Base-by-base conservation (phyloP, 1,284 basidiomycete genomes). In the Ceratobasidium sp. region DNA sequence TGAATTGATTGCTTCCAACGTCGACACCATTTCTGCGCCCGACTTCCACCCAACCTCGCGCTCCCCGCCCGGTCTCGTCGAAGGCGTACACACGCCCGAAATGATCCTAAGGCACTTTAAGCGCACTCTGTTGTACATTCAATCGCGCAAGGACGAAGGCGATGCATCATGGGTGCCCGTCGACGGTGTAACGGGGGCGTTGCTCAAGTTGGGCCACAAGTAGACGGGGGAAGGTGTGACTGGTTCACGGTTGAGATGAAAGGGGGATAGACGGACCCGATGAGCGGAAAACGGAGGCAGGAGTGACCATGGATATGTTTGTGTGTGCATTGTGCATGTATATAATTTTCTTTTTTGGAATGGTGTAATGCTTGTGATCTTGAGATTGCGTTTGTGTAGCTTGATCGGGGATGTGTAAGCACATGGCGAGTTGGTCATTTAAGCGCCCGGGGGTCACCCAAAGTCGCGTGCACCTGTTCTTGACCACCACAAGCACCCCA, bases 21-120 rank as follows among this genome's bases (percentile, higher is more conserved):
- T 98, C 81, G 96, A 98, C 83, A 90, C 89, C 77, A 92, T 97
- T 78, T 89, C 92, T 54, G 91, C 91, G 1, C 90, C 87, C 2
- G 95, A 97, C 80, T 90, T 96, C 2, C 93, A 96, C 81, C 92
- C 94, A 0, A 91, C 93, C 0, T 90, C 93, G 76, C 89, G 92
- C 63, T 91, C 89, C 51, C 93, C 89, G 60, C 91, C 89, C 36
- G 95, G 95, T 17, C 87, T 97, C 24, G 89, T 98, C 75, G 96
- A 98, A 80, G 94, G 94, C 9, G 91, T 95, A 0, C 92, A 95
- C 78, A 93, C 93, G 2, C 94, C 95, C 7, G 96, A 98, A 59
- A 94, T 95, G 89, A 97, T 98, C 78, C 86, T 89, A 0, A 87
- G 94, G 75, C 97, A 99, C 84, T 99, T 99, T 87, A 88, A 90